A percentile compares a stretch with the other conserved stretches of the same genome.
phyloP scores from a whole-genome alignment of 192 early-diverging fungal species.

The Backusella liffmaniae region DNA sequence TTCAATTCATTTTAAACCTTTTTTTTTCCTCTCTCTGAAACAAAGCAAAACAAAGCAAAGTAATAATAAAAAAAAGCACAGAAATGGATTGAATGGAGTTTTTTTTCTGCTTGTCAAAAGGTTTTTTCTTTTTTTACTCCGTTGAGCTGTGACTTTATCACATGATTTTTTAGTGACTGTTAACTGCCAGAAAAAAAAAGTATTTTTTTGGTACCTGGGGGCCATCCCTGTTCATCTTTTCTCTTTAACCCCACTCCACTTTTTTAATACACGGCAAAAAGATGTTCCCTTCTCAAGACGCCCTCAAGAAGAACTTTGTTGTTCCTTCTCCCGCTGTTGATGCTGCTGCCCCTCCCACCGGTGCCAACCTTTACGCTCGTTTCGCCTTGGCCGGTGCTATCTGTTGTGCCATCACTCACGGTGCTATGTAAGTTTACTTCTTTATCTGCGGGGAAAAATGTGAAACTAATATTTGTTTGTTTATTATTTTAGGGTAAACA shows the following conservation, averaged over 20 bases:
- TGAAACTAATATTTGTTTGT: conserved; percentile 4
- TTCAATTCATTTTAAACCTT: background rate
- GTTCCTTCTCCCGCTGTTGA: conserved; percentile 37
- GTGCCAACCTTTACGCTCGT: conserved; percentile 50
- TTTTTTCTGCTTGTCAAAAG: background rate
- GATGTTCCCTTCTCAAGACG: conserved; percentile 36
- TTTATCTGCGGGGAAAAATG: background rate
- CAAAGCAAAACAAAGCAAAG: background rate
- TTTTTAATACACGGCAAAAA: conserved; percentile 3
- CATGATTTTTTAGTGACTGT: background rate
- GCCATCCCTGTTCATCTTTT: conserved; percentile 3
- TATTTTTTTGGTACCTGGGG: conserved; percentile 8
- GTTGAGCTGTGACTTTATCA: background rate
- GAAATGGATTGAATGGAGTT: background rate
- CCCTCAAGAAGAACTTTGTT: conserved; percentile 38
- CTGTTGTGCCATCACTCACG: conserved; percentile 61
- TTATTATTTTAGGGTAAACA: conserved; percentile 7
- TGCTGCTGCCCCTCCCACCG: conserved; percentile 46
- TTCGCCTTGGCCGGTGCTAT: conserved; percentile 60
- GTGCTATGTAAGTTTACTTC: conserved; percentile 41
- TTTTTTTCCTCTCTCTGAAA: background rate
- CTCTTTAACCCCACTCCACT: conserved; percentile 13
- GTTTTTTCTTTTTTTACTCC: background rate
- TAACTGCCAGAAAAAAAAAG: background rate
- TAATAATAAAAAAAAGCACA: background rate